Conservation (phyloP, 2,329 filamentous ascomycete genomes). For the Arachnopeziza araneosa region DNA sequence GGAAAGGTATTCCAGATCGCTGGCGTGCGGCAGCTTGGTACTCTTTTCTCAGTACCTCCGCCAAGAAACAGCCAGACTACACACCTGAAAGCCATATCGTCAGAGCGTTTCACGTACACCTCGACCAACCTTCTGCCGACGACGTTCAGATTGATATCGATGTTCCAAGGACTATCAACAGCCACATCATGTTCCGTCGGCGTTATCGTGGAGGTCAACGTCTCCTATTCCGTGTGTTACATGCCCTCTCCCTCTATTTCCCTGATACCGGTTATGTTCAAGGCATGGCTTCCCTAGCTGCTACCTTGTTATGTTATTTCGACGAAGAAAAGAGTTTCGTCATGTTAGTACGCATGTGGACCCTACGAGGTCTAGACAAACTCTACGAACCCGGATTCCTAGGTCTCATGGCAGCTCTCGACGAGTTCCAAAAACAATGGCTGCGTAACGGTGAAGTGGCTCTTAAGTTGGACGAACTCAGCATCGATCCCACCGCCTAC, state of each 20-base stretch:
- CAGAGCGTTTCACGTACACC: slow-evolving; percentile 64
- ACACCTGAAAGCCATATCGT: slow-evolving; percentile 68
- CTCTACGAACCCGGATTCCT: slow-evolving; percentile 81
- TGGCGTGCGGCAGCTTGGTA: slow-evolving; percentile 95
- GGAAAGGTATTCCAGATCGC: slow-evolving; percentile 96
- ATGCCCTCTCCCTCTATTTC: slow-evolving; percentile 86
- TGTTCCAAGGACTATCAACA: slow-evolving; percentile 88
- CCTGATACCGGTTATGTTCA: slow-evolving; percentile 93
- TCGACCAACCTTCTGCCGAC: slow-evolving; percentile 72
- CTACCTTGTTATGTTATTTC: slow-evolving; percentile 91
- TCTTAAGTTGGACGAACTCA: slow-evolving; percentile 68
- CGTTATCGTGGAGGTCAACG: slow-evolving; percentile 90
- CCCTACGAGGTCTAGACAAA: slow-evolving; percentile 75
- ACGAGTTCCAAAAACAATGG: slow-evolving; percentile 83
- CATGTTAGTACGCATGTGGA: slow-evolving; percentile 95
- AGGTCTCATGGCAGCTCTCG: slow-evolving; percentile 78
- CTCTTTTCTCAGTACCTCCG: slow-evolving; percentile 78
- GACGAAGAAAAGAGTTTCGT: slow-evolving; percentile 92
- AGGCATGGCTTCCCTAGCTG: slow-evolving; percentile 91
- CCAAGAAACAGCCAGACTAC: slow-evolving; percentile 55
- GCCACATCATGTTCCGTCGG: slow-evolving; percentile 94
- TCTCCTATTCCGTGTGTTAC: slow-evolving; percentile 84
- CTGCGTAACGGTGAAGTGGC: slow-evolving; percentile 72
- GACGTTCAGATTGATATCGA: slow-evolving; percentile 97
- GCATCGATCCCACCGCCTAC: slow-evolving; percentile 85